phyloP scores from a whole-genome alignment of 257 asterid species.

The Perilla frutescens region DNA sequence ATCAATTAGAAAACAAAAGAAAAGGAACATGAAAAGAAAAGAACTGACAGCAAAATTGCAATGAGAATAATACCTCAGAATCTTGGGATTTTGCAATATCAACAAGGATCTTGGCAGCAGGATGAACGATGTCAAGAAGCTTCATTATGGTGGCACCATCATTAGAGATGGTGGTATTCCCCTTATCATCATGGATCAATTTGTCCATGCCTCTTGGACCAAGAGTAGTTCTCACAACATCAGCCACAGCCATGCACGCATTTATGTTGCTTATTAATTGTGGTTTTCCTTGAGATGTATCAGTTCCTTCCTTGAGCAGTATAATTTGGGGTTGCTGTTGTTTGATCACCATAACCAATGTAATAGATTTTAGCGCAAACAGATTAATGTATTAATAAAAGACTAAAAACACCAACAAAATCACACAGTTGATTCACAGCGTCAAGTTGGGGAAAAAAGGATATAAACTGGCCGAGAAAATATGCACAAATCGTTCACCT shows the following conservation, averaged over 20 bases:
- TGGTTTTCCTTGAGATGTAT: slow-evolving; percentile 96
- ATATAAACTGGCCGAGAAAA: slow-evolving; percentile 1
- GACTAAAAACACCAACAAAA: not conserved
- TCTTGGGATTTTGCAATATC: slow-evolving; percentile 99
- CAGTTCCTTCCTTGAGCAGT: slow-evolving; percentile 97
- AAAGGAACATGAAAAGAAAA: not conserved
- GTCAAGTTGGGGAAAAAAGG: not conserved
- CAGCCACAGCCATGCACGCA: slow-evolving; percentile 91
- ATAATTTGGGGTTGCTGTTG: slow-evolving; percentile 99
- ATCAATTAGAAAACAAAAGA: not conserved
- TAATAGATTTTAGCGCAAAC: slow-evolving; percentile 21
- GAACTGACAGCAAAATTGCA: not conserved
- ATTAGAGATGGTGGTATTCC: slow-evolving; percentile 93
- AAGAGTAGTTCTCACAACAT: slow-evolving; percentile 89
- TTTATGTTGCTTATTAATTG: slow-evolving; percentile 93
- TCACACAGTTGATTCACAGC: not conserved
- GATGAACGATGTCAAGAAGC: slow-evolving; percentile 96
- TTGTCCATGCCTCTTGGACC: slow-evolving; percentile 99
- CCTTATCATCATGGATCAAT: slow-evolving; percentile 99
- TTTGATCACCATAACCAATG: slow-evolving; percentile 23
- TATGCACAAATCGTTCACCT: not conserved
- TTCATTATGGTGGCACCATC: slow-evolving; percentile 99
- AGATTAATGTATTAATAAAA: not conserved
- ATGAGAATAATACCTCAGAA: slow-evolving; percentile 69
- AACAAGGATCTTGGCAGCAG: slow-evolving; percentile 97